Conservation (phyloP, 345 rosid species). For the Triadica sebifera region DNA sequence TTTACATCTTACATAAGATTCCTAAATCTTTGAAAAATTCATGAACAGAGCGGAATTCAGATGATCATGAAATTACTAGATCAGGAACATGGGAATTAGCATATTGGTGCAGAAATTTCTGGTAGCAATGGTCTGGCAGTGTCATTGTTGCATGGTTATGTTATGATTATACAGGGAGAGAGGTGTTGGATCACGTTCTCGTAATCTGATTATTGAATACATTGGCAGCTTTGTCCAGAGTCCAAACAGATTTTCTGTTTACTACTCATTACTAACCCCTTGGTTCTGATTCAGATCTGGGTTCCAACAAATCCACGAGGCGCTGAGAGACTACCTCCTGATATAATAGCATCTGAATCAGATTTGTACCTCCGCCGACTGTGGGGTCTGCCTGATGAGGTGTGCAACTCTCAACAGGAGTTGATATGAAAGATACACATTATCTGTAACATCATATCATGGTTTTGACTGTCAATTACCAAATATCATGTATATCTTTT, state of each 20-base stretch:
- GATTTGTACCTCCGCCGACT: conserved; percentile 72
- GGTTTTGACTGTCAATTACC: background rate
- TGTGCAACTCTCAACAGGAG: conserved; percentile 22
- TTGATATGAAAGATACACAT: background rate
- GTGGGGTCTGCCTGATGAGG: conserved; percentile 88
- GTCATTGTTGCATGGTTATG: background rate
- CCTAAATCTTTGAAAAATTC: too few species aligned
- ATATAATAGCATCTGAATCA: conserved; percentile 66
- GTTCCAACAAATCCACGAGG: conserved; percentile 88
- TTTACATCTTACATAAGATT: too few species aligned
- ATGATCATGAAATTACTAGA: too few species aligned
- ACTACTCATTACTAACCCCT: conserved; percentile 11
- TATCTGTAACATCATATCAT: background rate
- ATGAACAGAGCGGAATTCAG: too few species aligned
- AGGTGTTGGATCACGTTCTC: background rate
- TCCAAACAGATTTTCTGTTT: background rate
- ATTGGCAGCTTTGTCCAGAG: background rate
- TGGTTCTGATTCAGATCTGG: conserved; percentile 65
- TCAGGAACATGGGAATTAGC: too few species aligned
- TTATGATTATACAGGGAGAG: background rate
- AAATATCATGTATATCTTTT: background rate
- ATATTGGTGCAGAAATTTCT: background rate
- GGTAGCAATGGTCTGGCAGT: background rate
- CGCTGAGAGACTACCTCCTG: conserved; percentile 89
- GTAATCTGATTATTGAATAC: background rate